Evolutionary conservation across 441 rosid species (phyloP).

Genomic region (Macaranga tanarius): DNA sequence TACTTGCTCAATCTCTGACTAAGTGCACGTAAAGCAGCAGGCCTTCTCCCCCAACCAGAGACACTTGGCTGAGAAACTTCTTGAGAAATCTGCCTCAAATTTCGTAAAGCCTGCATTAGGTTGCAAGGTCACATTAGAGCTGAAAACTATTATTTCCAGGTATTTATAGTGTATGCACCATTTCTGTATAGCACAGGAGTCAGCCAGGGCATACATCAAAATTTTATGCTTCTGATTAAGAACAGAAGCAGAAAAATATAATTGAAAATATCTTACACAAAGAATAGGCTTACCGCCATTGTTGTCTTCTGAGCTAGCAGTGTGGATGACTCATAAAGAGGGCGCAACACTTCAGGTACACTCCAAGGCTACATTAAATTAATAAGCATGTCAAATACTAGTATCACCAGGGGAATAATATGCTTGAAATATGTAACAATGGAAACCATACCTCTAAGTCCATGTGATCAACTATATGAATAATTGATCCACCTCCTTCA

Average conservation of each 20-base stretch:
- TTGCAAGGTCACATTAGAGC: slow-evolving; percentile 10
- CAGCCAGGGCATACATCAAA: not conserved
- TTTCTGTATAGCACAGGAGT: not conserved
- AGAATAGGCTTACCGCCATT: slow-evolving; percentile 66
- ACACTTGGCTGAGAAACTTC: slow-evolving; percentile 81
- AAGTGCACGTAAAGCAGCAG: slow-evolving; percentile 90
- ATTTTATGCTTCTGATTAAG: not conserved
- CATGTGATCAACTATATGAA: slow-evolving; percentile 93
- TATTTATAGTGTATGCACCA: not conserved
- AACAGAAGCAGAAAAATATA: slow-evolving; percentile 1
- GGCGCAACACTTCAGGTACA: slow-evolving; percentile 95
- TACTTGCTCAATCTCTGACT: slow-evolving; percentile 96
- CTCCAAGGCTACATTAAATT: slow-evolving; percentile 71
- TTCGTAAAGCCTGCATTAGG: slow-evolving; percentile 67
- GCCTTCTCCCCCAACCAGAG: slow-evolving; percentile 92
- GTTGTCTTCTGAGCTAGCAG: slow-evolving; percentile 94
- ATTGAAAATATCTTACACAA: not conserved
- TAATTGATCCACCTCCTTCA: slow-evolving; percentile 96
- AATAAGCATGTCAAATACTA: not conserved
- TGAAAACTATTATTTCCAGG: not conserved
- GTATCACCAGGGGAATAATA: slow-evolving; percentile 19
- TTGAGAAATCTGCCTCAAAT: slow-evolving; percentile 87
- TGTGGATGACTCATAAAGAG: slow-evolving; percentile 85
- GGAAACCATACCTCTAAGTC: slow-evolving; percentile 68
- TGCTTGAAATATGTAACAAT: not conserved